Evolutionary conservation across 2,329 filamentous ascomycete species (phyloP).

Genomic region (Paraphoma sp.): DNA sequence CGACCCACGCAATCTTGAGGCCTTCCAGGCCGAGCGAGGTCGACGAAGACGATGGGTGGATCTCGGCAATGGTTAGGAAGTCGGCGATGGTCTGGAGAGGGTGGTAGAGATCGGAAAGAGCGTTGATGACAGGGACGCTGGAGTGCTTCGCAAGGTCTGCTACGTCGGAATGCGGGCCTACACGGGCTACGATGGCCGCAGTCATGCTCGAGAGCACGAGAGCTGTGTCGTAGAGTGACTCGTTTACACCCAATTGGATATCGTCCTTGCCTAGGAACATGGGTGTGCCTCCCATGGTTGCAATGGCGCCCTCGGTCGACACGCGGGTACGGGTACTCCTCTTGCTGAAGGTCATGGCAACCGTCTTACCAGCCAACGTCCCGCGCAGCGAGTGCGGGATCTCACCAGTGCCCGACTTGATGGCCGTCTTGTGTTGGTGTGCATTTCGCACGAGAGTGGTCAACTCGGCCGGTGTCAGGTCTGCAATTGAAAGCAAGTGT

Average conservation of each 20-base stretch:
- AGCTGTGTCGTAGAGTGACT: conserved; percentile 8
- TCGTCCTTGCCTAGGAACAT: conserved; percentile 98
- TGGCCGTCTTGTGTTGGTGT: conserved; percentile 73
- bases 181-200: conserved; percentile 57
- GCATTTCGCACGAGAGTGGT: conserved; percentile 84
- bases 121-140: conserved; percentile 59
- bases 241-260: conserved; percentile 80
- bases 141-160: conserved; percentile 57
- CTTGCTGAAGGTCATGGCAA: conserved; percentile 98
- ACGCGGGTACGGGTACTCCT: conserved; percentile 91
- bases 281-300: conserved; percentile 86
- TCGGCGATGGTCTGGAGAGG: conserved; percentile 95
- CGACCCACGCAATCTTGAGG: conserved; percentile 93
- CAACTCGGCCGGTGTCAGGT: conserved; percentile 82
- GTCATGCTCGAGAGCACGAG: conserved; percentile 73
- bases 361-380: conserved; percentile 75
- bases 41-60: conserved; percentile 62
- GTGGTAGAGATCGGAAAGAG: conserved; percentile 86
- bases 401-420: conserved; percentile 69
- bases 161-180: conserved; percentile 60
- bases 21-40: conserved; percentile 74
- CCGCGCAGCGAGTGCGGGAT: conserved; percentile 66
- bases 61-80: conserved; percentile 87
- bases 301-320: conserved; percentile 89
- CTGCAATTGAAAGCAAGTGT: conserved; percentile 90